Evolutionary conservation across 148 eudicot species (phyloP).

Genomic region (Spergularia bocconei): DNA sequence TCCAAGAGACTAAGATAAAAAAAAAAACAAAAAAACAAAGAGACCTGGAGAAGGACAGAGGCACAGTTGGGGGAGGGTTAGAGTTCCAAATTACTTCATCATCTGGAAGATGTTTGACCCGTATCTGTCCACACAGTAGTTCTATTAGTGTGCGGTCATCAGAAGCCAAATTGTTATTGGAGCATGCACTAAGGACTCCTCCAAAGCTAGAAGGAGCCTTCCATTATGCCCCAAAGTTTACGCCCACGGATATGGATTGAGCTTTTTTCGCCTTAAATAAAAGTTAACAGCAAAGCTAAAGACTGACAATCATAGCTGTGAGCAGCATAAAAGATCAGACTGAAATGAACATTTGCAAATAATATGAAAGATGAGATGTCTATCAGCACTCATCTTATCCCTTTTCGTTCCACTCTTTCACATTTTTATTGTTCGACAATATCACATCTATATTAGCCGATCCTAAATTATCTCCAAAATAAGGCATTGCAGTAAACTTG

Average conservation of each 20-base stretch:
- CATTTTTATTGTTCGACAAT: too few relatives aligned
- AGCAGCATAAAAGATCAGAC: too few relatives aligned
- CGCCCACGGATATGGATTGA: background rate
- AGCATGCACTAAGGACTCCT: constrained; percentile 56
- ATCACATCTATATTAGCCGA: too few relatives aligned
- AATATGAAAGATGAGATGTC: too few relatives aligned
- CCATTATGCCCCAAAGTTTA: constrained; percentile 40
- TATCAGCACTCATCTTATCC: too few relatives aligned
- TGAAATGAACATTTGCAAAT: too few relatives aligned
- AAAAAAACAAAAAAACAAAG: background rate
- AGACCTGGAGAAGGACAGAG: background rate
- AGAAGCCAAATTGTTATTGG: constrained; percentile 67
- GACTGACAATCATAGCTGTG: background rate
- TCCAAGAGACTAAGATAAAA: background rate
- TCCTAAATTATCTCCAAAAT: too few relatives aligned
- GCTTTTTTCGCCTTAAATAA: background rate
- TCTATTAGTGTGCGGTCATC: constrained; percentile 79
- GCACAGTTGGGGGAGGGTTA: background rate
- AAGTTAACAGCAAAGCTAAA: background rate
- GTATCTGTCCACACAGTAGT: constrained; percentile 86
- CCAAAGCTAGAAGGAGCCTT: constrained; percentile 56
- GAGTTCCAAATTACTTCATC: background rate
- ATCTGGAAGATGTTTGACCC: constrained; percentile 46
- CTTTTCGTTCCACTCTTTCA: too few relatives aligned
- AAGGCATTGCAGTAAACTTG: too few relatives aligned